phyloP scores from a whole-genome alignment of 2,329 filamentous ascomycete species.

The Penicillium sp. region DNA sequence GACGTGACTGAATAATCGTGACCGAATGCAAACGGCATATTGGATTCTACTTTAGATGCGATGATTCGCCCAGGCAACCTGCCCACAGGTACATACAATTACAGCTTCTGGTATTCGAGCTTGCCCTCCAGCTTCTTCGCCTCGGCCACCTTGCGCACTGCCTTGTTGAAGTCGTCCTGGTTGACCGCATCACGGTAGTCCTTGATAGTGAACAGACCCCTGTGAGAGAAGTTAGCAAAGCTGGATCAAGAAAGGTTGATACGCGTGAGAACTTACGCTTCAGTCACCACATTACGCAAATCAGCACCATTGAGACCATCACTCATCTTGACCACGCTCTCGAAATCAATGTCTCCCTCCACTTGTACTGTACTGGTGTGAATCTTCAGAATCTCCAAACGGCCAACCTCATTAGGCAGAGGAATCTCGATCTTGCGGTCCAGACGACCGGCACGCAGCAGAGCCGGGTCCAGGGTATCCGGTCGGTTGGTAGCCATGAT shows the following conservation, averaged over 20 bases:
- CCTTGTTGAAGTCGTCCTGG: constrained; percentile 99
- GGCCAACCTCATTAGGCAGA: constrained; percentile 93
- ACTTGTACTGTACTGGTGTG: constrained; percentile 83
- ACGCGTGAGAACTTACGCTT: constrained; percentile 75
- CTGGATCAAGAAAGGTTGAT: background rate
- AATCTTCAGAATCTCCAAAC: constrained; percentile 97
- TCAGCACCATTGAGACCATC: constrained; percentile 97
- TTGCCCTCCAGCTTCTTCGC: constrained; percentile 99
- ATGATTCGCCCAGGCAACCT: constrained; percentile 12
- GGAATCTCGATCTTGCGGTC: constrained; percentile 99
- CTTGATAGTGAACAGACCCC: constrained; percentile 96
- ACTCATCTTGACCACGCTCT: constrained; percentile 99
- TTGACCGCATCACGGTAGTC: constrained; percentile 95
- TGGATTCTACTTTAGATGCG: constrained; percentile 17
- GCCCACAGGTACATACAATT: constrained; percentile 27
- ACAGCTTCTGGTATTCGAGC: constrained; percentile 87
- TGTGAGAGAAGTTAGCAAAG: constrained; percentile 44
- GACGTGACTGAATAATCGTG: background rate
- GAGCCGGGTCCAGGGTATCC: constrained; percentile 90
- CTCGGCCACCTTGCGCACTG: constrained; percentile 95
- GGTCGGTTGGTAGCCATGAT: constrained; percentile 99
- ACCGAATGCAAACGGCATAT: constrained; percentile 6
- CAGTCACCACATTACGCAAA: constrained; percentile 95
- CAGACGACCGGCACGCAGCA: constrained; percentile 88
- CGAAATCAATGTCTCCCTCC: constrained; percentile 96